Conservation (phyloP, 495 filamentous ascomycete genomes). For the Penicillium macrosclerotiorum region DNA sequence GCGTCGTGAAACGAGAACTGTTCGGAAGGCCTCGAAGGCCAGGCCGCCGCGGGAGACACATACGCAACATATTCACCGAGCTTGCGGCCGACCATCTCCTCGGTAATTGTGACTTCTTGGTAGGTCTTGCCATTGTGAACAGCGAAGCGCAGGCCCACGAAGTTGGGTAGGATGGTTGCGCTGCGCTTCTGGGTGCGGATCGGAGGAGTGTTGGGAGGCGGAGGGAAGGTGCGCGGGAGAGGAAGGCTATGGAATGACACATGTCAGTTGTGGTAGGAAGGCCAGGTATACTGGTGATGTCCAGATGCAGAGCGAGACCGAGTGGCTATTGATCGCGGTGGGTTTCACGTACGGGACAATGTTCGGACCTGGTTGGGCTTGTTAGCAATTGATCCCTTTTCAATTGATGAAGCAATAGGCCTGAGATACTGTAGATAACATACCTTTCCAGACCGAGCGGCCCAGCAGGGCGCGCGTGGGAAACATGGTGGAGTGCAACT, state of each 20-base stretch:
- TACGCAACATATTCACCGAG: conserved; percentile 92
- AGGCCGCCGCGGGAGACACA: conserved; percentile 49
- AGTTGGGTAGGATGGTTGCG: conserved; percentile 93
- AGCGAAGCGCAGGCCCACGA: conserved; percentile 90
- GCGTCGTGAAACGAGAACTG: too few relatives aligned
- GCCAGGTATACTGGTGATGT: too few relatives aligned
- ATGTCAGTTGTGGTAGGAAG: too few relatives aligned
- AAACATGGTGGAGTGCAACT: conserved; percentile 49
- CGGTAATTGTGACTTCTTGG: conserved; percentile 81
- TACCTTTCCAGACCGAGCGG: conserved; percentile 79
- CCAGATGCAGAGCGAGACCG: too few relatives aligned
- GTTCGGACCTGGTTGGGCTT: conserved; percentile 45
- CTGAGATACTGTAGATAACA: not conserved
- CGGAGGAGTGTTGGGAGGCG: conserved; percentile 63
- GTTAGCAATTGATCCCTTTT: conserved; percentile 15
- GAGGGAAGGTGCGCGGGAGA: conserved; percentile 39
- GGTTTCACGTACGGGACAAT: conserved; percentile 50
- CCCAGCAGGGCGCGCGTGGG: conserved; percentile 57
- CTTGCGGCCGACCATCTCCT: conserved; percentile 98
- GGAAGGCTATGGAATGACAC: too few relatives aligned
- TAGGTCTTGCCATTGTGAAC: conserved; percentile 96
- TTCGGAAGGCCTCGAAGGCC: too few relatives aligned
- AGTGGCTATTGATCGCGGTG: too few relatives aligned
- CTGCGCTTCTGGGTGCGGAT: conserved; percentile 86
- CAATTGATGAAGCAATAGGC: not conserved